Evolutionary conservation across 805 yeast genomes (phyloP), one percentile per base, ranked within the genome.

Genomic region (Ogataea degrootiae): DNA sequence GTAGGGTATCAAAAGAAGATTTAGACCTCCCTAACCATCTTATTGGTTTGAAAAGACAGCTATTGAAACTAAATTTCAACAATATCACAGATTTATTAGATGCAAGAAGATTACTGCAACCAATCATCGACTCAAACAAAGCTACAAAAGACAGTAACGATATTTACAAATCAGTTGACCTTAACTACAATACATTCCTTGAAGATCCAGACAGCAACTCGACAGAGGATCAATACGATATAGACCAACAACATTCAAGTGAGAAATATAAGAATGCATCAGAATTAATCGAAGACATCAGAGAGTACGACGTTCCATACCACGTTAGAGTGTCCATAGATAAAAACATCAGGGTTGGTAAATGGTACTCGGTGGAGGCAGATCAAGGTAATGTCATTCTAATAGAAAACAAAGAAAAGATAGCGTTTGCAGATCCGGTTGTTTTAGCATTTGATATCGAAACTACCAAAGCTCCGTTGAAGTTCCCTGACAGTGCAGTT

Each of bases 251-350:
- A 42, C 37, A 31, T 23, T 37, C 31, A 19, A 19, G 38, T 19
- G 41, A 26, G 4, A 44, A 60, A 23, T 54, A 59, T 14, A 61
- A 63, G 8, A 87, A 83, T 51, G 85, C 91, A 4, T 72, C 82
- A 2, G 80, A 80, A 34, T 74, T 74, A 42, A 78, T 94, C 15
- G 83, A 82, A 46, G 98, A 92, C 58, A 77, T 94, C 33, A 74
- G 92, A 55, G 99, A 94, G 64, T 90, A 87, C 56, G 99, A 94
- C 63, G 98, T 94, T 4, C 99, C 99, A 0, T 94, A 87, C 59
- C 96, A 91, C 62, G 97, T 91, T 2, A 78, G 99, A 51, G 97
- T 94, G 0, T 82, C 96, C n/a, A 94, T 95, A 23, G 99, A 95
- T 65, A 76, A 78, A 48, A 75, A 87, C 57, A 71, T 92, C 23